A percentile compares a stretch with the other conserved stretches of the same genome.
Evolutionary conservation across 2,329 filamentous ascomycete genomes (phyloP).

Genomic region (Penicillium sp.): DNA sequence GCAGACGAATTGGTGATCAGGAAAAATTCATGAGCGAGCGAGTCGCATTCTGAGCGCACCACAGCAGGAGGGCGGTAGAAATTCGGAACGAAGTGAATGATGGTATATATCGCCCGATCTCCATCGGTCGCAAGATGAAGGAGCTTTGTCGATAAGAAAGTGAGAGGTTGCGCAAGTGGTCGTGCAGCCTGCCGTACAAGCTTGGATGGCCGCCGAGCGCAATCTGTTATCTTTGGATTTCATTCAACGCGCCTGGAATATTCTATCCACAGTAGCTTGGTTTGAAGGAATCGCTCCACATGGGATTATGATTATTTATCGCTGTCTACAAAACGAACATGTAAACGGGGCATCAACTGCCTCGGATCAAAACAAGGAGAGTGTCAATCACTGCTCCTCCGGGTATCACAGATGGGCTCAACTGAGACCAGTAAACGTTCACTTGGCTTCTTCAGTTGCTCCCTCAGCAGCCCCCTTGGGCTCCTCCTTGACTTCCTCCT

Average conservation of each 20-base stretch:
- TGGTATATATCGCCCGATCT: too few relatives aligned
- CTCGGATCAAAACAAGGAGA: conserved; percentile 17
- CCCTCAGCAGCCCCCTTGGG: conserved; percentile 18
- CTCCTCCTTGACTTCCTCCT: conserved; percentile 16
- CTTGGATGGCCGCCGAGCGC: too few relatives aligned
- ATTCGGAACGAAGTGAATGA: neutral
- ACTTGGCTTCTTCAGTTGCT: neutral
- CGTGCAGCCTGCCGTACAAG: conserved; percentile 12
- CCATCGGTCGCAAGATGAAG: neutral
- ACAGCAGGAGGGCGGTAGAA: neutral
- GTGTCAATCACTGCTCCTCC: conserved; percentile 14
- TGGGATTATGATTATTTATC: neutral
- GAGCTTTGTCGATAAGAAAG: conserved; percentile 20
- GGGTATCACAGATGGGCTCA: conserved; percentile 25
- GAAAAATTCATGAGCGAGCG: conserved; percentile 3
- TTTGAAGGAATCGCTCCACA: neutral
- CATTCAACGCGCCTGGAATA: too few relatives aligned
- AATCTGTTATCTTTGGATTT: too few relatives aligned
- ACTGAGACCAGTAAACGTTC: neutral
- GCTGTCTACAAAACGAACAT: too few relatives aligned
- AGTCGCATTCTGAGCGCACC: conserved; percentile 15
- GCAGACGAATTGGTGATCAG: neutral
- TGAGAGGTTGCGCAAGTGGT: conserved; percentile 15
- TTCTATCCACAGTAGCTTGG: neutral
- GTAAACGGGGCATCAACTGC: conserved; percentile 6